Percentiles rank a stretch among this genome's conserved stretches.
These are phyloP conservation scores for Puccinellia tenuiflora DNA, from an alignment of 176 grass and related monocot genomes.

Conservation along the genomic window DNA sequence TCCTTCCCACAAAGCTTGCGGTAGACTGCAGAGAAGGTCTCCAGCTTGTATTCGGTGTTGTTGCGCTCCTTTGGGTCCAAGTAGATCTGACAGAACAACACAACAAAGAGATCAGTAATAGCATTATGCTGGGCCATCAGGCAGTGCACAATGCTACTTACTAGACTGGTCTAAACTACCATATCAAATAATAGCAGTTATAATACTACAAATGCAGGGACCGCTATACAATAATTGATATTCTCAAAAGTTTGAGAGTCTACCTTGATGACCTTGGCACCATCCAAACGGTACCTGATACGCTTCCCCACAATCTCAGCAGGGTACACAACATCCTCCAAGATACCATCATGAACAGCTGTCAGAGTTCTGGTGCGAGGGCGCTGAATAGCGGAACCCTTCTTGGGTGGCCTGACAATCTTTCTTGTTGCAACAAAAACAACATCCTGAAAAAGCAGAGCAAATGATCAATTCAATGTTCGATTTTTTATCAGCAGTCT, in stretches of 20 bases:
- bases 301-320: constrained; percentile 92
- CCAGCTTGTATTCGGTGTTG: constrained; percentile 94
- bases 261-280: constrained; percentile 59
- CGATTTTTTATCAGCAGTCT: neutral
- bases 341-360: constrained; percentile 78
- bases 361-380: constrained; percentile 89
- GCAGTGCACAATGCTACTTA: neutral
- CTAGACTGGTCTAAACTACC: neutral
- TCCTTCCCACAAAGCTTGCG: constrained; percentile 84
- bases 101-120: neutral
- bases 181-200: neutral
- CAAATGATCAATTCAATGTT: neutral
- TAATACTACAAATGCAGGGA: neutral
- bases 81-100: constrained; percentile 55
- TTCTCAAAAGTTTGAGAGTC: neutral
- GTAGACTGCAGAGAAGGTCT: constrained; percentile 83
- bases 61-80: constrained; percentile 95
- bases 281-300: constrained; percentile 83
- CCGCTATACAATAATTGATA: neutral
- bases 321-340: constrained; percentile 94
- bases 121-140: neutral
- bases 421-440: constrained; percentile 79
- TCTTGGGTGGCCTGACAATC: constrained; percentile 88
- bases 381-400: constrained; percentile 81
- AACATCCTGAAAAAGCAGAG: constrained; percentile 39